These are phyloP conservation scores for Apiospora phragmitis DNA, from an alignment of 2,329 filamentous ascomycete species.

Conservation along the genomic window DNA sequence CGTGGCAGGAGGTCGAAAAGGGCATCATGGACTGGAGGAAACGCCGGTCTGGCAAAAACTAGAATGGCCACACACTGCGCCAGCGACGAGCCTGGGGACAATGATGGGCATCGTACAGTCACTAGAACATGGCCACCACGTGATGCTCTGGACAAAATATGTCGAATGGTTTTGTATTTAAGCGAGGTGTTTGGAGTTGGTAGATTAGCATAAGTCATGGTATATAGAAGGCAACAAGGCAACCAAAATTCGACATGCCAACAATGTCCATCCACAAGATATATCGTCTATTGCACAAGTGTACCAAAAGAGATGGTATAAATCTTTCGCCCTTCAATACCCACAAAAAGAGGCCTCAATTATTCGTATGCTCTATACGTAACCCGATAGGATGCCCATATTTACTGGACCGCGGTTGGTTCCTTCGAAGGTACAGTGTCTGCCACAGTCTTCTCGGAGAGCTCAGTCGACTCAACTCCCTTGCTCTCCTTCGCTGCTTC, in stretches of 20 bases:
- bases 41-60: conserved; percentile 46
- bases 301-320: neutral
- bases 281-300: neutral
- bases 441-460: conserved; percentile 23
- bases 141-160: neutral
- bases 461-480: conserved; percentile 16
- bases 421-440: conserved; percentile 16
- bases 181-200: conserved; percentile 5
- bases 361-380: neutral
- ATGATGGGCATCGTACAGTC: neutral
- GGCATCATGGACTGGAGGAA: conserved; percentile 82
- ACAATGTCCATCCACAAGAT: neutral
- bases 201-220: conserved; percentile 1
- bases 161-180: neutral
- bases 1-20: conserved; percentile 72
- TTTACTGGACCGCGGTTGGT: neutral
- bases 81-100: too few relatives aligned
- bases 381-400: neutral
- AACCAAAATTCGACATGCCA: neutral
- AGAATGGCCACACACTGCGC: neutral
- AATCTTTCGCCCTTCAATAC: neutral
- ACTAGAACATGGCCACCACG: neutral
- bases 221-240: neutral
- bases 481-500: neutral
- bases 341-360: neutral